Conservation (phyloP, 208 protist species). For the Plasmodiophora brassicae region DNA sequence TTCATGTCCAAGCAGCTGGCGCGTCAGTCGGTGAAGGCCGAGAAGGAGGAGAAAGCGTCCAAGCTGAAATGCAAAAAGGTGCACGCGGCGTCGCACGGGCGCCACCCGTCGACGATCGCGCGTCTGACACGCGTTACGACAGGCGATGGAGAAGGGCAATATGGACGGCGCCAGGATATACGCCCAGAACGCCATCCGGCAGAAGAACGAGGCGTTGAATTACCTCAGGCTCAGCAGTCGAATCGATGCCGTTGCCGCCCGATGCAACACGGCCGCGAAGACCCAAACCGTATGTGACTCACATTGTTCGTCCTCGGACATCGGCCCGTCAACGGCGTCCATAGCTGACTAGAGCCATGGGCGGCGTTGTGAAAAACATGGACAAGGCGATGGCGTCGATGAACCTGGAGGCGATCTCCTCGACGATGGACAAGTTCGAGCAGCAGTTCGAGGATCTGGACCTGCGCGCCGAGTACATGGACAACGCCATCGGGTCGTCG, state of each 20-base stretch:
- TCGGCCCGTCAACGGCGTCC: no score
- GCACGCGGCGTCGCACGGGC: no score
- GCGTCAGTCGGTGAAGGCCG: not conserved
- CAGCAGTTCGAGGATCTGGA: conserved; percentile 20
- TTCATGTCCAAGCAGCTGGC: conserved; percentile 23
- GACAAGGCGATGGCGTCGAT: not conserved
- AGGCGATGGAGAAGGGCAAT: conserved; percentile 32
- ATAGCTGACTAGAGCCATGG: not conserved
- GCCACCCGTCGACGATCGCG: no score
- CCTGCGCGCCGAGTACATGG: conserved; percentile 1
- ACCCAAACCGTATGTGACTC: no score
- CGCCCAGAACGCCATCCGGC: conserved; percentile 14
- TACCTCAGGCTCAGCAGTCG: not conserved
- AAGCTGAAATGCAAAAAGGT: conserved; percentile 29
- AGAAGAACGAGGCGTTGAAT: conserved; percentile 22
- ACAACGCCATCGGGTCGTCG: not conserved
- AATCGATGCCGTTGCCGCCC: not conserved
- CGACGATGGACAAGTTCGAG: conserved; percentile 31
- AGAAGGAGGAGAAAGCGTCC: conserved; percentile 22
- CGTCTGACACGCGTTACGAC: no score
- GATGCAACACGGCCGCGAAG: not conserved
- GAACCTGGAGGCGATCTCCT: conserved; percentile 2
- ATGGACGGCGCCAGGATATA: conserved; percentile 5
- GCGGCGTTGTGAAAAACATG: conserved; percentile 24
- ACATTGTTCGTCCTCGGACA: no score